Percentiles rank a stretch among this genome's conserved stretches.
Evolutionary conservation across 441 rosid species (phyloP).

Genomic region (Gossypium laxum): DNA sequence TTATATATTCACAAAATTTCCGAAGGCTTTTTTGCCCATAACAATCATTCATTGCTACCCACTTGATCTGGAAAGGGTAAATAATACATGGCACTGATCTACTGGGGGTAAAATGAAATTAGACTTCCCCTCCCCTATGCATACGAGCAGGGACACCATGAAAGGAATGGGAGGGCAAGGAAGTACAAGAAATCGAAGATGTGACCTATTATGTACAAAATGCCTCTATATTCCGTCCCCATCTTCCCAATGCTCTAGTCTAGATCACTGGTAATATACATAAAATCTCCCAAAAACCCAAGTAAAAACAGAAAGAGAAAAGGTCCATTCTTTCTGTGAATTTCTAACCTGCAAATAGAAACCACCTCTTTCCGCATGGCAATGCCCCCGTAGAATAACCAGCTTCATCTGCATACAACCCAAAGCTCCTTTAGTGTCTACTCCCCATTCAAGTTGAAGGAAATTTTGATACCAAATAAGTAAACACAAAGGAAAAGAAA

Average conservation of each 20-base stretch:
- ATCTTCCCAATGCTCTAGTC: slow-evolving; percentile 48
- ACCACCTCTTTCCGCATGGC: slow-evolving; percentile 20
- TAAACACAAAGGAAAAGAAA: neutral
- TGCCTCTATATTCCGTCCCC: slow-evolving; percentile 50
- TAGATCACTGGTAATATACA: slow-evolving; percentile 55
- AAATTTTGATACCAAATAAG: slow-evolving; percentile 3
- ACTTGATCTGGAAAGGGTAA: slow-evolving; percentile 35
- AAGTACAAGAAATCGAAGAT: slow-evolving; percentile 33
- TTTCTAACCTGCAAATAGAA: slow-evolving; percentile 22
- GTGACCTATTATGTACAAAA: slow-evolving; percentile 49
- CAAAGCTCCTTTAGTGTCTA: slow-evolving; percentile 7
- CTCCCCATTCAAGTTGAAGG: slow-evolving; percentile 7
- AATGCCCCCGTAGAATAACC: slow-evolving; percentile 33
- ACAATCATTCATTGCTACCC: slow-evolving; percentile 37
- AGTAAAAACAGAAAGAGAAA: slow-evolving; percentile 4
- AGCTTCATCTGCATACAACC: slow-evolving; percentile 48
- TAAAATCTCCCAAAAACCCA: slow-evolving; percentile 18
- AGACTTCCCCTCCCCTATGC: slow-evolving; percentile 17
- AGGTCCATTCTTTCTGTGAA: slow-evolving; percentile 16
- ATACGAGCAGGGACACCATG: slow-evolving; percentile 19
- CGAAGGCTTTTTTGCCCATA: slow-evolving; percentile 39
- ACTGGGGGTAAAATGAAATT: slow-evolving; percentile 32
- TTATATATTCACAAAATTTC: slow-evolving; percentile 57
- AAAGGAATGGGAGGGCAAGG: slow-evolving; percentile 8
- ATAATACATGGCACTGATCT: slow-evolving; percentile 46